Evolutionary conservation across 106 monocot species (phyloP).

Genomic region (Acanthochlamys bracteata): DNA sequence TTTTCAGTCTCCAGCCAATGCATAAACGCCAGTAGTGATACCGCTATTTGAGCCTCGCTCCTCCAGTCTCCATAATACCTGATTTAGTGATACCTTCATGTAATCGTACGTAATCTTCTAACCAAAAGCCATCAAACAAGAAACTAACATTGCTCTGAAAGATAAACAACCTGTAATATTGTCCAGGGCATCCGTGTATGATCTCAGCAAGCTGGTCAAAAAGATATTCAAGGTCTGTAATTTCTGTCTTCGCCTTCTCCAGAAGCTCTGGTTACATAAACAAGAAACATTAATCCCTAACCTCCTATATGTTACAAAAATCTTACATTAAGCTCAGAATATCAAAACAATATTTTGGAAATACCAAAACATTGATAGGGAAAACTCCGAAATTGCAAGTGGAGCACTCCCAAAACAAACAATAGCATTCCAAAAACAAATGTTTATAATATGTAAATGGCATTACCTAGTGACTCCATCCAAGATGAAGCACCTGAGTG

Average conservation of each 20-base stretch:
- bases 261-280: conserved; percentile 43
- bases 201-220: conserved; percentile 57
- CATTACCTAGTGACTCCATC: background rate
- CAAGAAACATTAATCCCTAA: background rate
- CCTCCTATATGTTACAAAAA: no score
- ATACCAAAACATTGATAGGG: no score
- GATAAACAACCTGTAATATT: conserved; percentile 62
- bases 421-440: no score
- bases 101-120: background rate
- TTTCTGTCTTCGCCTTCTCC: conserved; percentile 55
- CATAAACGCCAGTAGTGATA: conserved; percentile 72
- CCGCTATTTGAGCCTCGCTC: conserved; percentile 64
- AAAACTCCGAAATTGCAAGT: no score
- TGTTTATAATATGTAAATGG: no score
- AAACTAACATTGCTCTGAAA: background rate
- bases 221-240: conserved; percentile 39
- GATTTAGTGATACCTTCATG: background rate
- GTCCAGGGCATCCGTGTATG: conserved; percentile 66
- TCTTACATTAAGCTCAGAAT: no score
- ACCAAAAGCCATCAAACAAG: conserved; percentile 6
- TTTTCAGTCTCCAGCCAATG: conserved; percentile 78
- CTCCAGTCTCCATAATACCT: conserved; percentile 94
- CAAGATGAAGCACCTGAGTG: background rate
- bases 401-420: no score
- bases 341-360: no score